Base-by-base conservation (phyloP, 768 basidiomycete genomes). In the Obba rivulosa region DNA sequence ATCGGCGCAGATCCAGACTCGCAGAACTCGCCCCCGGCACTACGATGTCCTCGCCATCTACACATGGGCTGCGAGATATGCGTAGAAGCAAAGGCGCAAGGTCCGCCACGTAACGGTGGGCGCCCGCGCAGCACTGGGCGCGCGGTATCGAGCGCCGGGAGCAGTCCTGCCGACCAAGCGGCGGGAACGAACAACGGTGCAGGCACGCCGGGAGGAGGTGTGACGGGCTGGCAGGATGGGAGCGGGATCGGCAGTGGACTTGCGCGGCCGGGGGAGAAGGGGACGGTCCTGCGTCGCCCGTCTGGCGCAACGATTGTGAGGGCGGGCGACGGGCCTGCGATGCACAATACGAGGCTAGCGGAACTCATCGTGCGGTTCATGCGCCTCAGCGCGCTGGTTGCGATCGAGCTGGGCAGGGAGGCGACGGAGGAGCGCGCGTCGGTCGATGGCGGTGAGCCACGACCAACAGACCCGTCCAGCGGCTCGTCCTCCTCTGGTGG, bases 41-140 rank as follows among this genome's bases (percentile, higher is more conserved):
- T 80, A 59, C 79, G 83, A 37, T 90, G 87, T 57, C 80, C 85
- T 0, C 75, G 86, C 17, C 87, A 90, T 61, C 71, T 90, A 1
- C 79, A 84, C 55, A 80, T 79, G 4, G 78, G 77, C 28, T 90
- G 87, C 56, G 79, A 85, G 56, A 87, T 88, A 49, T 90, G 87
- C 56, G 78, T 85, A n/a, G 81, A 80, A 55, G 79, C 81, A 0
- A 81, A 72, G 56, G 38, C 58, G 8, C 62, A 65, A 11, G 60
- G 63, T 21, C 49, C 61, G 10, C 43, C 54, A 3, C 42, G 43
- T 1, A 49, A 47, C 18, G 39, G 43, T 31, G 14, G 45, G 11
- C 50, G 57, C 21, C 46, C 46, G 7, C 47, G 59, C 14, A 24
- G 45, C 8, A 43, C 35, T 4, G 53, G 48, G 5, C 54, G 62